These are phyloP conservation scores for Omphalotus olearius DNA, from an alignment of 1,284 basidiomycete genomes.

Conservation along the genomic window DNA sequence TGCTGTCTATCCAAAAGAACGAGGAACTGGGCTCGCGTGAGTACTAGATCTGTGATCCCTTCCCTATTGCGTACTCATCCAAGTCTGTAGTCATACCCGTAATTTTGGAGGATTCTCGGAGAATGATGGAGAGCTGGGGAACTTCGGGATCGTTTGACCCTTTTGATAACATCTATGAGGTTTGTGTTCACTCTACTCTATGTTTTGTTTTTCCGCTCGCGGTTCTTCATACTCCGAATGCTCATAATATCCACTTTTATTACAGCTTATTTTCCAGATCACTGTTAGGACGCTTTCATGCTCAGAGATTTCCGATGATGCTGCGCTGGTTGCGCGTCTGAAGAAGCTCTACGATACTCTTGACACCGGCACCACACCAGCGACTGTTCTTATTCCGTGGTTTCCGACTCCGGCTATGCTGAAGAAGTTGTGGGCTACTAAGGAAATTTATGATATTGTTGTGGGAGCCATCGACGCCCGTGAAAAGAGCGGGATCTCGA, in stretches of 20 bases:
- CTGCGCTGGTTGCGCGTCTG: slow-evolving; percentile 51
- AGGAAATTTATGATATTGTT: slow-evolving; percentile 67
- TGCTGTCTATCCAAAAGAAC: slow-evolving; percentile 55
- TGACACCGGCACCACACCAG: slow-evolving; percentile 64
- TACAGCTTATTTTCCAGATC: slow-evolving; percentile 65
- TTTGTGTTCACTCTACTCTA: slow-evolving; percentile 26
- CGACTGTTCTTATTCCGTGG: slow-evolving; percentile 69
- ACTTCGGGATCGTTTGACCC: slow-evolving; percentile 58
- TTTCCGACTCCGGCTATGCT: slow-evolving; percentile 67
- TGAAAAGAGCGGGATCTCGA: slow-evolving; percentile 46
- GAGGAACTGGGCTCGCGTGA: slow-evolving; percentile 53
- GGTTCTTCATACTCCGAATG: neutral
- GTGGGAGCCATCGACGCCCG: slow-evolving; percentile 49
- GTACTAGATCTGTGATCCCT: slow-evolving; percentile 23
- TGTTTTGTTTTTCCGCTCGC: slow-evolving; percentile 2
- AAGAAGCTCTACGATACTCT: slow-evolving; percentile 60
- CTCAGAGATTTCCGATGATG: slow-evolving; percentile 63
- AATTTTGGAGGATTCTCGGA: slow-evolving; percentile 59
- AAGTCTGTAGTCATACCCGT: slow-evolving; percentile 48
- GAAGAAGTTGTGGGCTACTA: slow-evolving; percentile 62
- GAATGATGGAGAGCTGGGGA: slow-evolving; percentile 58
- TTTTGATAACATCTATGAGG: slow-evolving; percentile 66
- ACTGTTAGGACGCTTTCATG: slow-evolving; percentile 63
- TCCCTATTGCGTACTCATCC: slow-evolving; percentile 16
- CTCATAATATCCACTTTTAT: slow-evolving; percentile 4